Conservation (phyloP, 495 filamentous ascomycete genomes). For the Aspergillus saccharolyticus region DNA sequence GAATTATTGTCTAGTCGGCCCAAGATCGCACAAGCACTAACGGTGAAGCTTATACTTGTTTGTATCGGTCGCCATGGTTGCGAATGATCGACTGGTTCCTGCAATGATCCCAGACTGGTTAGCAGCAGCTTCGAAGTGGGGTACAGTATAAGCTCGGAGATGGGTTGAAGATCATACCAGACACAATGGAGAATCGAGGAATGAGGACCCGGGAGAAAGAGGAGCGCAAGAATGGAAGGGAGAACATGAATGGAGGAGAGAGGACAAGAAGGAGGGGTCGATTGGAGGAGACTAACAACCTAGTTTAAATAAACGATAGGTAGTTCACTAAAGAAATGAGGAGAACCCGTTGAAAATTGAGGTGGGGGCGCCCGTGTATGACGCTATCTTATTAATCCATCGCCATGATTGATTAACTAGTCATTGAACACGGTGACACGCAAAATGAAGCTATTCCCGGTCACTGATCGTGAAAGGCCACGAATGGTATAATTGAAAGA, state of each 20-base stretch:
- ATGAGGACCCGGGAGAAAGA: conserved; percentile 26
- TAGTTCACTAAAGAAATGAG: no score
- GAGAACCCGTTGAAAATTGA: conserved; percentile 11
- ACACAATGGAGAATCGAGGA: conserved; percentile 17
- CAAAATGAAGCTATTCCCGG: no score
- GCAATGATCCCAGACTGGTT: conserved; percentile 15
- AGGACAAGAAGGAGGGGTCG: not conserved
- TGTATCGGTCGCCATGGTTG: conserved; percentile 72
- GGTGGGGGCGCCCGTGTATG: conserved; percentile 16
- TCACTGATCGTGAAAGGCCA: no score
- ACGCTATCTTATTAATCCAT: conserved; percentile 13
- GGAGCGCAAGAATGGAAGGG: conserved; percentile 15
- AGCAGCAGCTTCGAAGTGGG: conserved; percentile 15
- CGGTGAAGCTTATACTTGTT: conserved; percentile 86
- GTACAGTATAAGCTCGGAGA: conserved; percentile 1
- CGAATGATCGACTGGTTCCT: conserved; percentile 33
- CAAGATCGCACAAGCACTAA: conserved; percentile 34
- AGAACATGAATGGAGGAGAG: conserved; percentile 12
- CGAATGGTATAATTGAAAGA: no score
- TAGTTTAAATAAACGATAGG: no score
- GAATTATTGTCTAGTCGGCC: conserved; percentile 4
- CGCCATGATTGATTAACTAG: no score
- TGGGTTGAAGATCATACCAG: conserved; percentile 12
- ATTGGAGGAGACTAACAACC: conserved; percentile 8
- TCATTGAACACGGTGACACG: no score